Base-by-base conservation (phyloP, 2,329 filamentous ascomycete species). In the Incumbomyces delicatus region DNA sequence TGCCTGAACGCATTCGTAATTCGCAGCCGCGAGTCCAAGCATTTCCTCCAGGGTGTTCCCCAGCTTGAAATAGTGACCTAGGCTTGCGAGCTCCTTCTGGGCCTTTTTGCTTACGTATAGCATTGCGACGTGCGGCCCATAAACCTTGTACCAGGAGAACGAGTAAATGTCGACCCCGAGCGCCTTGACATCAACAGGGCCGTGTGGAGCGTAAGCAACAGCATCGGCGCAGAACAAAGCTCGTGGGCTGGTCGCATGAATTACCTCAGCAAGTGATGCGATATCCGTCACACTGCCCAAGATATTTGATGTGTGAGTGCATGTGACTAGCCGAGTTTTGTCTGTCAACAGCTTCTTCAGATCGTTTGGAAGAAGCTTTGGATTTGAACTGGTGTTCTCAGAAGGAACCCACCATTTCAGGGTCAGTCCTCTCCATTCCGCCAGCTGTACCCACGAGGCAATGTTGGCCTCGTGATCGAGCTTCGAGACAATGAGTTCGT, bases 121-220 rank as follows among this genome's bases (percentile, higher is more conserved):
- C 52, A 82, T 75, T 0, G 83, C 74, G 1, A 88, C 71, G 55
- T 89, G 85, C 1, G 85, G 85, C 0, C 85, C 85, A 58, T 84
- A 89, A 1, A 88, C 77, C 61, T 90, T 90, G 66, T 89, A 89
- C 85, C 84, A 89, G 0, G 75, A 81, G 59, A 89, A 87, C n/a
- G 73, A 66, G 61, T 89, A 90, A 55, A 88, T 81, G 59, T 90
- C 85, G 0, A 83, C 81, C 1, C 75, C 83, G 0, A 87, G 69
- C 0, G 67, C 77, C 52, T 76, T 71, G 3, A 89, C 81, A 60
- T 90, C 81, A 10, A 90, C 65, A 6, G 69, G 69, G 3, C 83
- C 72, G 61, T 90, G 85, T 0, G 85, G 85, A 0, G 85, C 84
- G 57, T 80, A 87, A 2, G 83, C 81, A 0, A 89, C 85, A 2